These are phyloP conservation scores for Termitomyces heimii DNA, from an alignment of 768 basidiomycete genomes.

Conservation along the genomic window DNA sequence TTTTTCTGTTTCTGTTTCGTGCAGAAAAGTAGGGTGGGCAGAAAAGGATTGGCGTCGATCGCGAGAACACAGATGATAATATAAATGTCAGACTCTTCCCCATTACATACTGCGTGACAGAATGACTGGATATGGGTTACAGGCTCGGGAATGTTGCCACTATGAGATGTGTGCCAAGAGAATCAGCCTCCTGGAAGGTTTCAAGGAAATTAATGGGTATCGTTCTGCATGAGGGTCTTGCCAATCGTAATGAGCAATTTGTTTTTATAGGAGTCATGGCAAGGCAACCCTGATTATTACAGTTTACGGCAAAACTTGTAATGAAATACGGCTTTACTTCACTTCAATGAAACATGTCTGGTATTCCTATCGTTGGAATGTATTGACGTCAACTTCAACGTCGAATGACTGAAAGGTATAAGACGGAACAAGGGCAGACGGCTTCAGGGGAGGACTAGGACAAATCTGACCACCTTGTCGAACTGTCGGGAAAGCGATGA, in stretches of 20 bases:
- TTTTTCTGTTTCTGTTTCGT: too few species aligned
- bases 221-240: neutral
- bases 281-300: neutral
- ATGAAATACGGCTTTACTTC: neutral
- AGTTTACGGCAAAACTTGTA: neutral
- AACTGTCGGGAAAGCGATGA: constrained; percentile 2
- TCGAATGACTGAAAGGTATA: neutral
- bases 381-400: neutral
- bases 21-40: neutral
- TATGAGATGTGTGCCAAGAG: neutral
- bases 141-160: neutral
- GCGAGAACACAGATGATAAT: neutral
- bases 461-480: neutral
- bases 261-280: neutral
- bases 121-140: neutral
- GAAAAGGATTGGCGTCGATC: neutral
- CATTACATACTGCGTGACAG: neutral
- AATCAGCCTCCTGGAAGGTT: neutral
- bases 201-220: neutral
- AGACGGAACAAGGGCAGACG: constrained; percentile 3
- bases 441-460: neutral
- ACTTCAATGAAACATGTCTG: neutral
- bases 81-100: too few species aligned
- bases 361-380: neutral
- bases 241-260: neutral